These are phyloP conservation scores for Lentinula boryana DNA, from an alignment of 768 basidiomycete genomes.

Conservation along the genomic window DNA sequence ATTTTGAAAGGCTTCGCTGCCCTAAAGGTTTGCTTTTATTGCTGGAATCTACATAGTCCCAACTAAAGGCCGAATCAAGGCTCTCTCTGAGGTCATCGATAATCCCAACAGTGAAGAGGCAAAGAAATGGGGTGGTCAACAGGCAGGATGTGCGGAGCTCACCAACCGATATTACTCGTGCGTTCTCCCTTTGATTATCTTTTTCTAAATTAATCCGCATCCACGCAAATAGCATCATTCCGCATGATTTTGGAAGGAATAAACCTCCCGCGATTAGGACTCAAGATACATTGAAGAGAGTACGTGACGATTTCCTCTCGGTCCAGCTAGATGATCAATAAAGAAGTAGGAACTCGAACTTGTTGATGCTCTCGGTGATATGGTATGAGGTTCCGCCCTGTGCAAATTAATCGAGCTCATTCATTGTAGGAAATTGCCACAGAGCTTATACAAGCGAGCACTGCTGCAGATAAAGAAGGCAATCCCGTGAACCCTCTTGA, in stretches of 20 bases:
- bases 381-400: constrained; percentile 27
- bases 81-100: constrained; percentile 46
- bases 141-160: constrained; percentile 37
- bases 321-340: background rate
- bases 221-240: constrained; percentile 40
- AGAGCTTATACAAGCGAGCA: constrained; percentile 41
- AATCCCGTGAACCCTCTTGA: constrained; percentile 51
- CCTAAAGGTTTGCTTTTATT: constrained; percentile 34
- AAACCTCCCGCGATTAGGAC: constrained; percentile 40
- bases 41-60: background rate
- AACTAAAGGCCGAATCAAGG: constrained; percentile 16
- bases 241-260: constrained; percentile 52
- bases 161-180: constrained; percentile 55
- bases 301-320: constrained; percentile 6
- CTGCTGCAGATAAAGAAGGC: constrained; percentile 34
- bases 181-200: constrained; percentile 10
- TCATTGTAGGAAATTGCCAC: constrained; percentile 45
- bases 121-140: constrained; percentile 28
- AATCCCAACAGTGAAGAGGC: constrained; percentile 35
- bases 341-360: constrained; percentile 47
- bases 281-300: constrained; percentile 33
- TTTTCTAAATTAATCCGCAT: background rate
- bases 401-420: background rate
- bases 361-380: constrained; percentile 59
- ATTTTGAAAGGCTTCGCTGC: constrained; percentile 55